Evolutionary conservation across 345 rosid genomes (phyloP), one percentile per base, ranked within the genome.

Genomic region (Eucalyptus polybractea): DNA sequence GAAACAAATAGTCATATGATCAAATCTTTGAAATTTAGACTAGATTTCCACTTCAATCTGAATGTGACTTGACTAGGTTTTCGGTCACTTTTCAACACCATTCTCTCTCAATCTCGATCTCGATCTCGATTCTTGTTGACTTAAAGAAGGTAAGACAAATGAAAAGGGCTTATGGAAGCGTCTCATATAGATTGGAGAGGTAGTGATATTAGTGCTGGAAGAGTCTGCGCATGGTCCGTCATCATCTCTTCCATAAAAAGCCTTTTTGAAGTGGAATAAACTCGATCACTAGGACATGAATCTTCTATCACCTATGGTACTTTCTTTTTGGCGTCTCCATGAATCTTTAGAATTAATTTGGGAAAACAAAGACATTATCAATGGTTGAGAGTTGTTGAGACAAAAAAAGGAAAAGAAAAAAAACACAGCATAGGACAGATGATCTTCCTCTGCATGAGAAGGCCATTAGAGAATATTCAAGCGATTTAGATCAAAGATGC

Each of bases 341-440:
- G 80, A 37, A 21, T 76, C 45, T 10, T 12, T 2, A 37, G 7
- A 37, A 33, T 33, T 17, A 37, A 72, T 33, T 37, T 10, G 10
- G 2, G 2, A 7, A 72, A 72, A 72, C 45, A 72, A 69, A 72
- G 8, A 72, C 3, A 72, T 8, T 21, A 19, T 72, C 27, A 37
- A 76, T 10, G 27, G 45, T 72, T 3, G 47, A 76, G 19, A 76
- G 12, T 37, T 37, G 15, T 21, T 6, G 14, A 76, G 47, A 72
- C 25, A 72, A 11, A 24, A 9, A 19, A 21, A 2, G 0, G 0
- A 1, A 1, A 2, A 22, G 2, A 5, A 19, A 21, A 72, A 37
- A 10, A 9, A 3, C 14, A 37, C 3, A 1, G 5, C 6, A 40
- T 76, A 21, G 15, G 27, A 37, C 27, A 10, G 27, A 72, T 42